phyloP scores from a whole-genome alignment of 176 grass and related monocot genomes.

The Ensete ventricosum region DNA sequence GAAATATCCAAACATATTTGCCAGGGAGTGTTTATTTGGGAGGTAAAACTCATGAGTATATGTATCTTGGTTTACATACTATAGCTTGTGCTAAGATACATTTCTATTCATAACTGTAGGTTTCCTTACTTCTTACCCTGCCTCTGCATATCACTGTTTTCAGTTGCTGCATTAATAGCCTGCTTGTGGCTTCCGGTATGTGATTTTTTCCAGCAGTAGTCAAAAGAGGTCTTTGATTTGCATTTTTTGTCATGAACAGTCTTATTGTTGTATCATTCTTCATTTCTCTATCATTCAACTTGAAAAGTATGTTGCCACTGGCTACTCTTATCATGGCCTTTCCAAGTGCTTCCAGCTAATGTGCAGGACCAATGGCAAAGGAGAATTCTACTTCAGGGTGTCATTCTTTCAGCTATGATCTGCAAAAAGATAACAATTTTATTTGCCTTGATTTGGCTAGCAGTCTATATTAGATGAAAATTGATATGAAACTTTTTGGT shows the following conservation, averaged over 20 bases:
- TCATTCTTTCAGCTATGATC: no score
- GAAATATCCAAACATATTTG: conserved; percentile 60
- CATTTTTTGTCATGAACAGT: neutral
- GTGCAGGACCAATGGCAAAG: no score
- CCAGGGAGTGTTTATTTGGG: conserved; percentile 50
- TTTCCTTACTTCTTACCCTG: conserved; percentile 64
- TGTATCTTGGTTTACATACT: neutral
- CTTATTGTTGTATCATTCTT: neutral
- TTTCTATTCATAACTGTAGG: conserved; percentile 26
- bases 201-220: neutral
- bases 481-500: no score
- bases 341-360: no score
- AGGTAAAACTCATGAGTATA: conserved; percentile 33
- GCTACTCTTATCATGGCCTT: no score
- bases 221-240: neutral
- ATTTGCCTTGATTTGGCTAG: no score
- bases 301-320: neutral
- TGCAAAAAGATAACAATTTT: no score
- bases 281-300: neutral
- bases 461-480: no score
- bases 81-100: neutral
- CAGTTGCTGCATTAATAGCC: conserved; percentile 27
- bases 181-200: conserved; percentile 60
- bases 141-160: conserved; percentile 43
- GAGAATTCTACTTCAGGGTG: no score